These are phyloP conservation scores for Penicillium pancosmium DNA, from an alignment of 495 filamentous ascomycete species.

Conservation along the genomic window DNA sequence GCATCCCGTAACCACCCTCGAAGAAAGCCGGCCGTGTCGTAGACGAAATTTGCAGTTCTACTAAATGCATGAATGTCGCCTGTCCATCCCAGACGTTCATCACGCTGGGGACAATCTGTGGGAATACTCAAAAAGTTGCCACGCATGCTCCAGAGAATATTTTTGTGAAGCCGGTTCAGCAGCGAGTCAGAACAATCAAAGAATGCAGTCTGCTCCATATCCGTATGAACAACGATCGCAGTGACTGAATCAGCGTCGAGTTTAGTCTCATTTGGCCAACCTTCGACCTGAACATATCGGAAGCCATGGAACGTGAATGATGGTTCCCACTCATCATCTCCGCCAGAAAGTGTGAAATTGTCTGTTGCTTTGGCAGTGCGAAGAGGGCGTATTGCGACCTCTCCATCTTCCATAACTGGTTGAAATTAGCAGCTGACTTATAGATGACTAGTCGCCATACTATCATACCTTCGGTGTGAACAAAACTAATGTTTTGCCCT, in stretches of 20 bases:
- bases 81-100: slow-evolving; percentile 1
- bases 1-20: slow-evolving; percentile 3
- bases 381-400: not conserved
- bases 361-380: slow-evolving; percentile 1
- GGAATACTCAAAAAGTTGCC: slow-evolving; percentile 2
- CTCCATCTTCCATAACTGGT: slow-evolving; percentile 2
- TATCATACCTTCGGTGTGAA: slow-evolving; percentile 1
- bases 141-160: slow-evolving; percentile 5
- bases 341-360: not conserved
- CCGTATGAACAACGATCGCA: slow-evolving; percentile 5
- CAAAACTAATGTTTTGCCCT: slow-evolving; percentile 2
- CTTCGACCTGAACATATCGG: slow-evolving; percentile 4
- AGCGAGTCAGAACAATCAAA: slow-evolving; percentile 1
- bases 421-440: not conserved
- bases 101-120: slow-evolving; percentile 2
- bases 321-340: not conserved
- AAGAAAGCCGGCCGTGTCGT: not conserved
- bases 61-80: slow-evolving; percentile 2
- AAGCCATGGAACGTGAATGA: slow-evolving; percentile 1
- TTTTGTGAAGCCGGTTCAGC: not conserved
- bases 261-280: not conserved
- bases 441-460: not conserved
- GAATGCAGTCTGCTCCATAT: slow-evolving; percentile 5
- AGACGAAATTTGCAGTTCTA: not conserved
- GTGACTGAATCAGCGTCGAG: slow-evolving; percentile 1